Evolutionary conservation across 306 rosid species (phyloP).

Genomic region (Vigna unguiculata): DNA sequence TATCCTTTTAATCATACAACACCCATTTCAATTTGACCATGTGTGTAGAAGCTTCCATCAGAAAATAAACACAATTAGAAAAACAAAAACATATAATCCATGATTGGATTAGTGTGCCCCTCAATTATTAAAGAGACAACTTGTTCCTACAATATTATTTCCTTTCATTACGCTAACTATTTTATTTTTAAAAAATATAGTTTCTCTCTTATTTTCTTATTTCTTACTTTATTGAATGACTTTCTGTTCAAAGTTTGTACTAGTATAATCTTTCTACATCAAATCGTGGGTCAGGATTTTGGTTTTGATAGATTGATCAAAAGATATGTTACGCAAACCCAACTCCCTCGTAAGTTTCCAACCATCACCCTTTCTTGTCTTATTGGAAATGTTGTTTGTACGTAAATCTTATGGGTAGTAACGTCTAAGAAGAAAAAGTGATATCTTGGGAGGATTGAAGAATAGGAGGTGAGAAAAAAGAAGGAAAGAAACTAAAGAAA

Average conservation of each 20-base stretch:
- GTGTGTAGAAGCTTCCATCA: slow-evolving; percentile 1
- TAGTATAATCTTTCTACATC: background rate
- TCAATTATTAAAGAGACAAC: background rate
- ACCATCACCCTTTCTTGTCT: background rate
- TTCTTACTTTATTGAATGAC: background rate
- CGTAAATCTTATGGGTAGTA: background rate
- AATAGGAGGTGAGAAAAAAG: background rate
- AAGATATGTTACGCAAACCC: slow-evolving; percentile 30
- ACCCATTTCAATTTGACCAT: background rate
- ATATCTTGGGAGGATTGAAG: background rate
- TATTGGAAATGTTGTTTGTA: slow-evolving; percentile 3
- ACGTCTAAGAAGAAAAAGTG: background rate
- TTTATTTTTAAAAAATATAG: too few species aligned
- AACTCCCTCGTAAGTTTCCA: background rate
- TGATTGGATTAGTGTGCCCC: slow-evolving; percentile 9
- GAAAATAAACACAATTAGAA: background rate
- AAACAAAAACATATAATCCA: background rate
- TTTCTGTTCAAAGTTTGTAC: background rate
- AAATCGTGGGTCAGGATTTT: slow-evolving; percentile 13
- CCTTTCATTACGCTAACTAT: background rate
- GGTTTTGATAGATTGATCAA: slow-evolving; percentile 12
- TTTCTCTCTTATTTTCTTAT: background rate
- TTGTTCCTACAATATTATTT: background rate
- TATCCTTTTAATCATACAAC: background rate
- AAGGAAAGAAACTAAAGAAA: background rate